Evolutionary conservation across 805 yeast species (phyloP).

Genomic region (Schizosaccharomyces octosporus): DNA sequence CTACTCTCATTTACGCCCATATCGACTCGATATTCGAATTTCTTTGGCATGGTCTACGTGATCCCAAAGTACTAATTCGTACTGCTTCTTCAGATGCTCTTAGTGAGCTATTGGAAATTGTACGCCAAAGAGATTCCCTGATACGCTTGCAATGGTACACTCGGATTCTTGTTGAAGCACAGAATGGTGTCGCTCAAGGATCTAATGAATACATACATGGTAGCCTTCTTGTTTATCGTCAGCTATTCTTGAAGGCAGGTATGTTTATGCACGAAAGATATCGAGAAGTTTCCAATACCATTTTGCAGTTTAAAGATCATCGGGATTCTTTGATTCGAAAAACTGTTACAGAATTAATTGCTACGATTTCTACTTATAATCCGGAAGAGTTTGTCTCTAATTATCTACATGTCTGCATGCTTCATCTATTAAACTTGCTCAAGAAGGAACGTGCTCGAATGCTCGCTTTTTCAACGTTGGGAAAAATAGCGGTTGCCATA

Average conservation of each 20-base stretch:
- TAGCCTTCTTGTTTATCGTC: constrained; percentile 56
- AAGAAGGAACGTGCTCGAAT: constrained; percentile 55
- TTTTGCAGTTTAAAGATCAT: constrained; percentile 51
- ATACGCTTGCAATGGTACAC: constrained; percentile 54
- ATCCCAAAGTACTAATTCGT: constrained; percentile 47
- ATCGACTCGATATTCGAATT: constrained; percentile 56
- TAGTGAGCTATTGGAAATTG: constrained; percentile 51
- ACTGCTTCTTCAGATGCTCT: constrained; percentile 65
- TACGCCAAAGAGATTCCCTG: constrained; percentile 51
- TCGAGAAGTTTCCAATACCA: constrained; percentile 51
- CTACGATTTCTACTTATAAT: constrained; percentile 58
- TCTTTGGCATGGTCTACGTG: constrained; percentile 72
- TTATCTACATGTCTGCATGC: constrained; percentile 56
- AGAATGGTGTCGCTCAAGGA: constrained; percentile 24
- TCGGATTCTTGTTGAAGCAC: constrained; percentile 42
- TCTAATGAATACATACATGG: constrained; percentile 65
- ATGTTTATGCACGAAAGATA: constrained; percentile 45
- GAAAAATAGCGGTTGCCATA: constrained; percentile 55
- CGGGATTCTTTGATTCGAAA: constrained; percentile 50
- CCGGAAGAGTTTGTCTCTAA: constrained; percentile 50
- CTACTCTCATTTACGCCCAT: constrained; percentile 56
- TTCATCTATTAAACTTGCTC: constrained; percentile 53
- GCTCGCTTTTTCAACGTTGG: constrained; percentile 55
- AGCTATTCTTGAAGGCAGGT: constrained; percentile 47
- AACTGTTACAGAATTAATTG: constrained; percentile 65